Base-by-base conservation (phyloP, 768 basidiomycete genomes). In the Lactarius quietus region DNA sequence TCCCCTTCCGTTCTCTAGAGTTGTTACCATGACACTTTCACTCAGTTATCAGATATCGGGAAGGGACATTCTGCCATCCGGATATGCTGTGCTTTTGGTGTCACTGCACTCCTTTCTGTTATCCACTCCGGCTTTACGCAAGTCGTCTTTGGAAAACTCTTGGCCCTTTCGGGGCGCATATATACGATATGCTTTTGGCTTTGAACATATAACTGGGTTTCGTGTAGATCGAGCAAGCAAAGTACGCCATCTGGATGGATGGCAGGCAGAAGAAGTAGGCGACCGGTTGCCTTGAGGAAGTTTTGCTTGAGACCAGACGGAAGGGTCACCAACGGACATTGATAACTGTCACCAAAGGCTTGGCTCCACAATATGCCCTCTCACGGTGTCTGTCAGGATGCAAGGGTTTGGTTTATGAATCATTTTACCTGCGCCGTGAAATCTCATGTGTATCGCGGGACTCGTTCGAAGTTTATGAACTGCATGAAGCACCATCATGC, bases 391-490 rank as follows among this genome's bases (percentile, higher is more conserved):
- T 65, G 45, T 33, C 29, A 52, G 35, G 35, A n/a, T 9, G 38
- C 57, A 38, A 56, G 35, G 41, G 17, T 36, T 15, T 3, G n/a
- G n/a, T 35, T 3, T 38, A 41, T n/a, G 5, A 8, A 35, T 18
- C 0, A n/a, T 33, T 10, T 17, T 39, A 61, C 64, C 51, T 57
- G n/a, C 59, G 52, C 61, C 38, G 6, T 57, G 29, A 33, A n/a
- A 35, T 43, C 33, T 36, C 57, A 39, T 14, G 48, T 14, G 60
- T 57, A 62, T 51, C 60, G 45, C 20, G 60, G 56, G 14, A 62
- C n/a, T n/a, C 51, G 43, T 56, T n/a, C n/a, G 10, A 48, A 57
- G 18, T 66, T 23, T 31, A 66, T 57, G 2, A 31, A 12, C 38
- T 57, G 31, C 1, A 65, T 0, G 10, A 41, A 28, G 12, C 60